Base-by-base conservation (phyloP, 2,329 filamentous ascomycete genomes). In the Colletotrichum higginsianum region DNA sequence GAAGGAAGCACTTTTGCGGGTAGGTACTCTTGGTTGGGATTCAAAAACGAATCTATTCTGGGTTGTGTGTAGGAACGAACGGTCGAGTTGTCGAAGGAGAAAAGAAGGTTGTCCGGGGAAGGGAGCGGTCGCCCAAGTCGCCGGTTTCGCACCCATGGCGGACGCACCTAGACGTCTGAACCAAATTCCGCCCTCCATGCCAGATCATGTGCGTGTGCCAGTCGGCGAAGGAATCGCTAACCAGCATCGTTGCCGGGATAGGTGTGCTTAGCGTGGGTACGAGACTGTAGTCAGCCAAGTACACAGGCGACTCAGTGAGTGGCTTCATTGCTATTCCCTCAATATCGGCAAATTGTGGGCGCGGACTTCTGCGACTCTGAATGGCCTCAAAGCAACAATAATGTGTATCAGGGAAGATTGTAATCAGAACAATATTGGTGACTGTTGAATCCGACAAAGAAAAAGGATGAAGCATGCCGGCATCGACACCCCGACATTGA, bases 131-230 rank as follows among this genome's bases (percentile, higher is more conserved):
- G 12, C 40, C 46, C 63, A 57, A 50, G 23, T 9, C 23, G 47
- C 30, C 47, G 15, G 23, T 9, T 15, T 35, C 40, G 44, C 46
- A 49, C 46, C 58, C 60, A 68, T 64, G 13, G 42, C 58, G 13
- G 12, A 47, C 12, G 21, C 26, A 44, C 55, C 30, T 35, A 55
- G 30, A 35, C 21, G 35, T 53, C 47, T 64, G 56, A 55, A 71
- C 71, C 67, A 63, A 73, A 73, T 58, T 73, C 53, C 30, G 30
- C 6, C 71, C 67, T n/a, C 71, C 63, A 58, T 66, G 71, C 52
- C 67, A 61, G 47, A 71, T 71, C 71, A 73, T 67, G 62, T 71
- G 71, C 60, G 30, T 40, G 40, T 46, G 40, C 44, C 23, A 35
- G 47, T 56, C 40, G n/a, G 30, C 30, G 30, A n/a, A 56, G 49